A percentile compares a stretch with the other conserved stretches of the same genome.
Conservation (phyloP, 495 filamentous ascomycete species). For the Neurospora sp. region DNA sequence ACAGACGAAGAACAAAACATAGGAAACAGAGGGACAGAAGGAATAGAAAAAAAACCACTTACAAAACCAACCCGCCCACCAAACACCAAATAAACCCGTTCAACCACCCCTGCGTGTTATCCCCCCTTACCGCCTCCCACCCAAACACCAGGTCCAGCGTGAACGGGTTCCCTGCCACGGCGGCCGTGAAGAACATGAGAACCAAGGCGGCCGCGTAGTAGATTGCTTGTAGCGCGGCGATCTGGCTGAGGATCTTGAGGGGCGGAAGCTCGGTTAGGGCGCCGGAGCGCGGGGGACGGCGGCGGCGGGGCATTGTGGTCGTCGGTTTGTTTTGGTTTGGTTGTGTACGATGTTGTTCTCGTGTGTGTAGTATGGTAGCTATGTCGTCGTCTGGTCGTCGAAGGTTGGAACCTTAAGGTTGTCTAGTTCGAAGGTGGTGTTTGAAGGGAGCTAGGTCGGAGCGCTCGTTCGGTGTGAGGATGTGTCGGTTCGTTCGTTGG, state of each 20-base stretch:
- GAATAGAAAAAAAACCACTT: no score
- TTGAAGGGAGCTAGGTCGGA: not conserved
- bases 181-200: slow-evolving; percentile 78
- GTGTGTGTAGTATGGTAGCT: not conserved
- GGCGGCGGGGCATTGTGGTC: slow-evolving; percentile 56
- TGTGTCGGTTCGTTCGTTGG: not conserved
- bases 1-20: no score
- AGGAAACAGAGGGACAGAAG: no score
- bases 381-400: not conserved
- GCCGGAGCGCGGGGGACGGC: slow-evolving; percentile 68
- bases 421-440: not conserved
- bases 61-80: slow-evolving; percentile 65
- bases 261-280: slow-evolving; percentile 74
- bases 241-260: slow-evolving; percentile 77
- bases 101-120: slow-evolving; percentile 90
- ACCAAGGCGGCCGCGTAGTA: slow-evolving; percentile 70
- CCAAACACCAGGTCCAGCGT: slow-evolving; percentile 61
- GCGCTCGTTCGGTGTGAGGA: not conserved
- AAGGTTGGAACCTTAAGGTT: not conserved
- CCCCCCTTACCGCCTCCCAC: slow-evolving; percentile 75
- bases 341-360: no score
- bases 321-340: not conserved
- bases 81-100: slow-evolving; percentile 80
- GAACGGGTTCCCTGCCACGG: slow-evolving; percentile 71
- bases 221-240: slow-evolving; percentile 69